phyloP scores from a whole-genome alignment of 2,329 filamentous ascomycete genomes.

The Lanzia echinophila region DNA sequence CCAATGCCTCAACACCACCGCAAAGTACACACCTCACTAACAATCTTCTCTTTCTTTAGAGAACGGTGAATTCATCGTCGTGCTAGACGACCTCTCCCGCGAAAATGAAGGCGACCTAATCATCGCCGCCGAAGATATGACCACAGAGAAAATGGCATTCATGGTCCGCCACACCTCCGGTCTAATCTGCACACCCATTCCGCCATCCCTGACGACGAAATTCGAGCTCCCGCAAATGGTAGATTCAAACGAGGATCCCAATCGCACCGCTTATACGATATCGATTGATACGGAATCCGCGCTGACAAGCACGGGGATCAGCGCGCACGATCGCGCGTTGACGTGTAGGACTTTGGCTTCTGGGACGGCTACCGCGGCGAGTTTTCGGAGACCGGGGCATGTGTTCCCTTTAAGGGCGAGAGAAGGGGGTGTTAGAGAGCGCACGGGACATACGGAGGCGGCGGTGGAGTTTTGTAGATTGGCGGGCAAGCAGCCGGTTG shows the following conservation, averaged over 20 bases:
- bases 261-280: conserved; percentile 88
- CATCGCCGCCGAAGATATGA: conserved; percentile 80
- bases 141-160: conserved; percentile 88
- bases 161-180: conserved; percentile 88
- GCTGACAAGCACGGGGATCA: conserved; percentile 80
- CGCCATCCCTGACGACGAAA: conserved; percentile 57
- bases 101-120: conserved; percentile 99
- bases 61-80: conserved; percentile 87
- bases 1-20: conserved; percentile 5
- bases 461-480: conserved; percentile 84
- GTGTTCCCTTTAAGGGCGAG: conserved; percentile 77
- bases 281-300: conserved; percentile 73
- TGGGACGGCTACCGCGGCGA: conserved; percentile 41
- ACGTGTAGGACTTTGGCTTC: conserved; percentile 75
- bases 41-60: conserved; percentile 36
- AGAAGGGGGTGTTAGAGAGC: conserved; percentile 71
- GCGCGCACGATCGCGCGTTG: conserved; percentile 76
- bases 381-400: conserved; percentile 80
- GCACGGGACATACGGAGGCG: conserved; percentile 88
- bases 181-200: conserved; percentile 82
- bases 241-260: conserved; percentile 63
- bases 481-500: conserved; percentile 69
- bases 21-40: conserved; percentile 10
- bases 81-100: conserved; percentile 84
- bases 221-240: conserved; percentile 92